A percentile compares a stretch with the other conserved stretches of the same genome.
These are phyloP conservation scores for Alternaria sp. DNA, from an alignment of 2,329 filamentous ascomycete genomes.

Conservation along the genomic window DNA sequence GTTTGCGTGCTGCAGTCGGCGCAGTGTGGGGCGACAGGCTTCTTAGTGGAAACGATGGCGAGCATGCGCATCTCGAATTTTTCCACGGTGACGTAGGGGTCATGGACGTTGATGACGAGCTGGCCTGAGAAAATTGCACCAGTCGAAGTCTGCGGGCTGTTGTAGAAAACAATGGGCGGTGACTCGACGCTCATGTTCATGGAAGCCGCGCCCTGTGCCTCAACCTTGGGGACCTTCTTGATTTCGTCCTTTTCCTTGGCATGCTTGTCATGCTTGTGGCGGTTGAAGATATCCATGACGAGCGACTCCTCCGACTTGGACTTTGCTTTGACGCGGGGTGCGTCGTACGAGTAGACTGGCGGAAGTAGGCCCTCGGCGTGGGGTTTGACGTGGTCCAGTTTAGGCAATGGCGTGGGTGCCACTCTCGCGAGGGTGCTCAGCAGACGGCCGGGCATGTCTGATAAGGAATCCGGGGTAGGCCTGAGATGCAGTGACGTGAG, in stretches of 20 bases:
- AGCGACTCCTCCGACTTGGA: constrained; percentile 47
- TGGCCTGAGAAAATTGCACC: constrained; percentile 88
- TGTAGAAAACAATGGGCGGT: constrained; percentile 85
- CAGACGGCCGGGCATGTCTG: constrained; percentile 49
- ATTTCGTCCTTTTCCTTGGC: constrained; percentile 30
- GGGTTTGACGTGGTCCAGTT: constrained; percentile 37
- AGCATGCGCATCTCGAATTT: constrained; percentile 76
- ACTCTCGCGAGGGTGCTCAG: constrained; percentile 46
- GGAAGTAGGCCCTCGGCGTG: constrained; percentile 40
- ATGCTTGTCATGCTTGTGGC: constrained; percentile 44
- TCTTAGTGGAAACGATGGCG: constrained; percentile 77
- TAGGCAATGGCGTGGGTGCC: constrained; percentile 45
- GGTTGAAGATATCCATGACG: constrained; percentile 53
- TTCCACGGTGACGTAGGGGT: constrained; percentile 70
- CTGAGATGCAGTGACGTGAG: constrained; percentile 26
- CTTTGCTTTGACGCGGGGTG: constrained; percentile 38
- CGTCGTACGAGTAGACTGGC: constrained; percentile 49
- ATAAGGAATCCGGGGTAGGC: constrained; percentile 44
- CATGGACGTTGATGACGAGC: constrained; percentile 75
- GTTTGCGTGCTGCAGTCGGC: constrained; percentile 74
- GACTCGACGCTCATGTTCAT: constrained; percentile 78
- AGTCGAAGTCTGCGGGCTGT: constrained; percentile 74
- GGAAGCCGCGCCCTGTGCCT: constrained; percentile 57
- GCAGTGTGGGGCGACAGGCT: constrained; percentile 82
- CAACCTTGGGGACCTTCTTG: constrained; percentile 49